Evolutionary conservation across 495 filamentous ascomycete genomes (phyloP), one percentile per base, ranked within the genome.

Genomic region (Massariosphaeria phaeospora): DNA sequence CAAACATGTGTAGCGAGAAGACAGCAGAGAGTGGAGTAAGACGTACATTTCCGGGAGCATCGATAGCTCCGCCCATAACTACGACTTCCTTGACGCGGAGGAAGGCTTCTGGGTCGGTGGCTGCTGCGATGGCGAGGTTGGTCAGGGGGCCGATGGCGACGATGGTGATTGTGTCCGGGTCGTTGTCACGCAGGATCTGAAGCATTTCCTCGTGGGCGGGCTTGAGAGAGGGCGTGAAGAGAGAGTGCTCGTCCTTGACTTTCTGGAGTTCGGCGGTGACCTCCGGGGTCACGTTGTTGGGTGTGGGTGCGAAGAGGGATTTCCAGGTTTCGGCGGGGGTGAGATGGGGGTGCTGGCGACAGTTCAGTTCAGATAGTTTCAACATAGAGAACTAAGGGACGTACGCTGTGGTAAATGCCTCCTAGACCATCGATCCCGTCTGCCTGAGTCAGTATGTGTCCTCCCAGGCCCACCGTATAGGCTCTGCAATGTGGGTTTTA

Each of bases 1-100:
- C n/a, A n/a, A n/a, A 55, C 7, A 44, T 27, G 48, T 20, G 12
- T 34, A 41, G 4, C 21, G 17, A 15, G 27, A 57, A 33, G 15
- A 18, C 3, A 27, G 23, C 20, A 47, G 40, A 1, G 17, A 12
- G 24, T 18, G 11, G 13, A 40, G 11, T 17, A 4, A 36, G 15
- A 67, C 72, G 63, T 66, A 83, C 80, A 71, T 99, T 99, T 45
- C 93, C 93, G 24, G 80, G 76, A 15, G 80, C 64, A 34, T 84
- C 75, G 38, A 97, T 78, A n/a, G 86, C 81, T 51, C 93, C 94
- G 29, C 91, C 93, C 93, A 99, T 99, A n/a, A 95, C 84, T 17
- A 96, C 82, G 2, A 99, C 81, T 66, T 95, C 86, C 66, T 94
- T 95, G 23, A 81, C 89, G 18, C 82, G 81, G 2, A 97, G 78